phyloP scores from a whole-genome alignment of 2,329 filamentous ascomycete genomes.

The Shiraia bambusicola region DNA sequence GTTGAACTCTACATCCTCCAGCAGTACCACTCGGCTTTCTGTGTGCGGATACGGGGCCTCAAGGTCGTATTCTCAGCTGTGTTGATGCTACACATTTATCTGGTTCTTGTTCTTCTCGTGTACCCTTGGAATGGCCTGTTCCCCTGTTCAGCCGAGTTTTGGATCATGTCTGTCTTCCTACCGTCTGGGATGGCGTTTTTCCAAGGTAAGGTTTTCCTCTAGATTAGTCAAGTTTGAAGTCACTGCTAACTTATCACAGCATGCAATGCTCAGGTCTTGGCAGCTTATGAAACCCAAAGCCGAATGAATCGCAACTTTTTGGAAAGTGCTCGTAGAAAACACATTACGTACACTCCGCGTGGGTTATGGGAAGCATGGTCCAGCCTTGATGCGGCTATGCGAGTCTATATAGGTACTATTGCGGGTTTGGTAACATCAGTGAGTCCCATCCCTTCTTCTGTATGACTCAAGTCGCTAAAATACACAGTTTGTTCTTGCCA shows the following conservation, averaged over 20 bases:
- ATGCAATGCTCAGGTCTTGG: conserved; percentile 41
- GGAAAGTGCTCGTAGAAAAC: conserved; percentile 38
- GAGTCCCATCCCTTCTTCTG: conserved; percentile 8
- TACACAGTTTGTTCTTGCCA: conserved; percentile 57
- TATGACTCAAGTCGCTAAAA: conserved; percentile 13
- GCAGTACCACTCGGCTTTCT: conserved; percentile 32
- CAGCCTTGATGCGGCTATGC: conserved; percentile 34
- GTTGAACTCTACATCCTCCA: conserved; percentile 36
- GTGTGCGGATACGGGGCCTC: conserved; percentile 37
- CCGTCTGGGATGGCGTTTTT: conserved; percentile 44
- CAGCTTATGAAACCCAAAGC: conserved; percentile 39
- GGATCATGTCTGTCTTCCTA: conserved; percentile 43
- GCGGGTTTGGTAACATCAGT: conserved; percentile 35
- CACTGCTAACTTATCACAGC: conserved; percentile 16
- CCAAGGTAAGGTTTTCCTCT: conserved; percentile 26
- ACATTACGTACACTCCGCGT: conserved; percentile 29
- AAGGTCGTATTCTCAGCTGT: conserved; percentile 38
- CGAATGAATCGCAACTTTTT: conserved; percentile 39
- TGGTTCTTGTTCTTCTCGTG: conserved; percentile 39
- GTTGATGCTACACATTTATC: conserved; percentile 40
- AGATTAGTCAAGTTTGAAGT: not conserved
- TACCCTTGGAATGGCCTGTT: conserved; percentile 41
- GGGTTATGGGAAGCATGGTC: conserved; percentile 35
- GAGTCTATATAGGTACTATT: conserved; percentile 37
- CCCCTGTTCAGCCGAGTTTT: conserved; percentile 42